These are phyloP conservation scores for Neurospora cerealis DNA, from an alignment of 495 filamentous ascomycete genomes.

Conservation along the genomic window DNA sequence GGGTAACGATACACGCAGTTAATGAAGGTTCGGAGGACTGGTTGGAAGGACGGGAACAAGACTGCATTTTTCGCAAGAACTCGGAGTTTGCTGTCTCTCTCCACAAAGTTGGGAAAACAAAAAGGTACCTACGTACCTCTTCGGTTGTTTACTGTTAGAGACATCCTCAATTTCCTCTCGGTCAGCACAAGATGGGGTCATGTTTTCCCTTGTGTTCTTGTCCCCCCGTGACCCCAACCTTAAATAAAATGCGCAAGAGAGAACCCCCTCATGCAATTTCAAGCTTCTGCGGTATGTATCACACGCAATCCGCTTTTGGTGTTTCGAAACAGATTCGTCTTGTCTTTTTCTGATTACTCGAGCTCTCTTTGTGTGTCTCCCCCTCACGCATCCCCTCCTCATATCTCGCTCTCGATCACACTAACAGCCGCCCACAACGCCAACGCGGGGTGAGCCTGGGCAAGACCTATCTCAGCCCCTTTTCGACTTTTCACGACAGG, in stretches of 20 bases:
- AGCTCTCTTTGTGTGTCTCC: not conserved
- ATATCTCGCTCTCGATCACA: not conserved
- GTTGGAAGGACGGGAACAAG: not conserved
- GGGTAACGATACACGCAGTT: not conserved
- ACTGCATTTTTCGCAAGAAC: not conserved
- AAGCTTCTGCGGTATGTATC: not conserved
- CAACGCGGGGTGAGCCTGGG: not conserved
- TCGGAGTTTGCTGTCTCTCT: not conserved
- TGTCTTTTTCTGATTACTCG: not conserved
- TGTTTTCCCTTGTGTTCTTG: not conserved
- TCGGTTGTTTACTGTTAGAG: not conserved
- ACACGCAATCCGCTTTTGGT: not conserved
- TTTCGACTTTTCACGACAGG: not conserved
- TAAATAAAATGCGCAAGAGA: not conserved
- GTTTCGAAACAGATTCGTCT: not conserved
- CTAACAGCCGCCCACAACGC: not conserved
- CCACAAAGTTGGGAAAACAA: not conserved
- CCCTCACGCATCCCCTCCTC: not conserved
- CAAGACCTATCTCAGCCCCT: not conserved
- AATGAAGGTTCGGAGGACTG: not conserved
- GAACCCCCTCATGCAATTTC: not conserved
- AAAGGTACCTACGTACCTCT: not conserved
- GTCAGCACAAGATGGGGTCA: not conserved
- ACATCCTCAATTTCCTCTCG: not conserved
- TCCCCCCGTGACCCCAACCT: not conserved